Evolutionary conservation across 768 basidiomycete species (phyloP).

Genomic region (Clitopilus passeckerianus): DNA sequence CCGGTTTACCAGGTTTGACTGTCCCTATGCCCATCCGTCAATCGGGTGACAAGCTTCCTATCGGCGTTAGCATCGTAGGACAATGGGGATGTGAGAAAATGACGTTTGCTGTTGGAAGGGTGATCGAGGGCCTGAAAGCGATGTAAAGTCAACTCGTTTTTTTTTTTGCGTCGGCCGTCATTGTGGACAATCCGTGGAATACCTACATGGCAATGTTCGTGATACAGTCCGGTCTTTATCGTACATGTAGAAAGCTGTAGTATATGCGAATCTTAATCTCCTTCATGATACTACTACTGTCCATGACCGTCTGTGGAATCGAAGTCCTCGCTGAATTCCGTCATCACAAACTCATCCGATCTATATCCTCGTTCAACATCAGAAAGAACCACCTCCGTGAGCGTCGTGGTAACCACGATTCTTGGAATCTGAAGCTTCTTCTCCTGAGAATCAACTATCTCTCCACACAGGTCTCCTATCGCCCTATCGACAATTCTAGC

Average conservation of each 20-base stretch:
- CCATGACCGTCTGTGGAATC: neutral
- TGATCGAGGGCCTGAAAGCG: constrained; percentile 25
- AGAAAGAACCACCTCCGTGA: neutral
- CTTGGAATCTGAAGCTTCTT: neutral
- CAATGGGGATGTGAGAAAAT: constrained; percentile 80
- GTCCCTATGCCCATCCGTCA: constrained; percentile 48
- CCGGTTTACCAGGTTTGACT: constrained; percentile 79
- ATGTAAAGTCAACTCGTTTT: neutral
- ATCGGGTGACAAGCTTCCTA: constrained; percentile 64
- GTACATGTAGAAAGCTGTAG: too few relatives aligned
- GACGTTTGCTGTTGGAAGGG: constrained; percentile 49
- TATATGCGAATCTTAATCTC: too few relatives aligned
- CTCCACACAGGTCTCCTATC: neutral
- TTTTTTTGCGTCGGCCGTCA: too few relatives aligned
- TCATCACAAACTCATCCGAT: neutral
- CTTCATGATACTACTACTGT: neutral
- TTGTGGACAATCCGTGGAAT: too few relatives aligned
- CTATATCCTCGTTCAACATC: neutral
- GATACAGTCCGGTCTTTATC: too few relatives aligned
- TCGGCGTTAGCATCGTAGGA: constrained; percentile 79
- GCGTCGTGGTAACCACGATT: neutral
- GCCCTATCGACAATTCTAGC: neutral
- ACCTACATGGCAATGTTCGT: too few relatives aligned
- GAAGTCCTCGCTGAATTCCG: neutral
- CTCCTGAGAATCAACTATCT: neutral